Conservation (phyloP, 225 moss, liverwort and hornwort species). For the Thuidium tamariscinum region DNA sequence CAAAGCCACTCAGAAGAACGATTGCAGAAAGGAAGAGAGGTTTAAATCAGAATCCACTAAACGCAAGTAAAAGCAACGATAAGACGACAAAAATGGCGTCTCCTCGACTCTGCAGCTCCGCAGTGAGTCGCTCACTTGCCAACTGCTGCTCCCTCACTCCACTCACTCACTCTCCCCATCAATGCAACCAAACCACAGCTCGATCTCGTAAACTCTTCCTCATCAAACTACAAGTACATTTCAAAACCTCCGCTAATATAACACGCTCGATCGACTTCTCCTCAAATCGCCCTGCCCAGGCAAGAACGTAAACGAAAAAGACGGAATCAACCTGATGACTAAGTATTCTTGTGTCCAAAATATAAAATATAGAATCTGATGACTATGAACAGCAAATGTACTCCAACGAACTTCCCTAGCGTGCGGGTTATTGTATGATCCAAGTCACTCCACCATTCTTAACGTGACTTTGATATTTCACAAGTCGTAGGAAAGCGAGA, state of each 20-base stretch:
- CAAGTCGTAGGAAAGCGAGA: neutral
- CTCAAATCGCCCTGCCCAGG: neutral
- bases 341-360: neutral
- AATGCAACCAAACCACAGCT: conserved; percentile 1
- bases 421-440: neutral
- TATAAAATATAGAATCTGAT: neutral
- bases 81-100: conserved; percentile 3
- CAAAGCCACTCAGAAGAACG: neutral
- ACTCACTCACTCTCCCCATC: neutral
- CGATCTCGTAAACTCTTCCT: neutral
- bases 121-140: conserved; percentile 1
- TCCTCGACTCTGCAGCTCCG: neutral
- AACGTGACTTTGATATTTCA: neutral
- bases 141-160: neutral
- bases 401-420: neutral
- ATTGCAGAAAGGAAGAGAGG: neutral
- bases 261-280: neutral
- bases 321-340: neutral
- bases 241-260: neutral
- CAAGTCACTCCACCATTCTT: neutral
- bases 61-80: neutral
- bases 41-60: neutral
- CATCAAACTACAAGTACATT: neutral
- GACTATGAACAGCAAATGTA: neutral
- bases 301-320: neutral